Conservation (phyloP, 2,329 filamentous ascomycete species). For the Corynespora cassiicola region DNA sequence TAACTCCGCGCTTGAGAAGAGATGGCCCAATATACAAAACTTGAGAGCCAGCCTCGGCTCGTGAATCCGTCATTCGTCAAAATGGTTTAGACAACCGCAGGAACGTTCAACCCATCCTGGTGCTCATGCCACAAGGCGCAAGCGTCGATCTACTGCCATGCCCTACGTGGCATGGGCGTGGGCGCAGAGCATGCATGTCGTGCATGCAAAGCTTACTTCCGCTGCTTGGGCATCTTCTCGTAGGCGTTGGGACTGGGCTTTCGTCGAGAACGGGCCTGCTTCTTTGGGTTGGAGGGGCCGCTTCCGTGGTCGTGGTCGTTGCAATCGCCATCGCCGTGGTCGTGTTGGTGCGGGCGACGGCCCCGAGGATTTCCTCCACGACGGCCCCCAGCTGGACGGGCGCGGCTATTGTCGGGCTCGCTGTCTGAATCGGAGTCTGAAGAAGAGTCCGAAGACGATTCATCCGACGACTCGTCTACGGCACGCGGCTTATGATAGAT, state of each 20-base stretch:
- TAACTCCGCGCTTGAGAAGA: constrained; percentile 17
- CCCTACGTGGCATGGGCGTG: too few relatives aligned
- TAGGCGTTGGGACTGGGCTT: constrained; percentile 81
- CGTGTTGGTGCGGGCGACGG: constrained; percentile 28
- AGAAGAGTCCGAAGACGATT: constrained; percentile 65
- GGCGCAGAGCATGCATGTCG: background rate
- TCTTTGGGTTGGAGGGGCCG: constrained; percentile 36
- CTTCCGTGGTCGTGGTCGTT: constrained; percentile 46
- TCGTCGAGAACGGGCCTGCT: constrained; percentile 49
- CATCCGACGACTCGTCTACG: constrained; percentile 75
- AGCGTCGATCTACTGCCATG: too few relatives aligned
- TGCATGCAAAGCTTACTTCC: constrained; percentile 24
- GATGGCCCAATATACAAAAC: background rate
- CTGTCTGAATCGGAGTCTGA: constrained; percentile 61
- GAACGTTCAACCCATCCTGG: too few relatives aligned
- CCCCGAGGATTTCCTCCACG: constrained; percentile 27
- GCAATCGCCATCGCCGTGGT: constrained; percentile 44
- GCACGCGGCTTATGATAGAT: constrained; percentile 88
- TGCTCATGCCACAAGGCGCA: too few relatives aligned
- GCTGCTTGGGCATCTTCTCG: constrained; percentile 72
- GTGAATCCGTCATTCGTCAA: constrained; percentile 4
- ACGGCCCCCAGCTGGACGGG: constrained; percentile 45
- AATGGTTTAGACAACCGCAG: too few relatives aligned
- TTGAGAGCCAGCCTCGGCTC: background rate
- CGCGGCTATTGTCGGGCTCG: constrained; percentile 58